Conservation (phyloP, 805 yeast species). For the Brettanomyces custersianus region DNA sequence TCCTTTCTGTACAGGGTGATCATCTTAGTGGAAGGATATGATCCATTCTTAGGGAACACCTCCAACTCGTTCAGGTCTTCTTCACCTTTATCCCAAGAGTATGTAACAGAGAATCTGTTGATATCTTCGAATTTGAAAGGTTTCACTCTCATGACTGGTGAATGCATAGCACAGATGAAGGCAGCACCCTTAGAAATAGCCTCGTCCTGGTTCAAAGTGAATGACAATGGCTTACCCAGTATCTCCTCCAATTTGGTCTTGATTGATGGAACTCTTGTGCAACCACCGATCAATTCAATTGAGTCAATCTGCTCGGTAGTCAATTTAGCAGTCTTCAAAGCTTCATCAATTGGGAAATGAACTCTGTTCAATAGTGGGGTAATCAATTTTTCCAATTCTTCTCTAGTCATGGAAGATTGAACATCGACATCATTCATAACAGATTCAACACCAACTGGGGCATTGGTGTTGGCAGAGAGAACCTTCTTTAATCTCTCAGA, state of each 20-base stretch:
- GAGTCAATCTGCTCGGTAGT: constrained; percentile 70
- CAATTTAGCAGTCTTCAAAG: constrained; percentile 73
- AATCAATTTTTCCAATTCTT: constrained; percentile 85
- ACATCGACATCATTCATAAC: constrained; percentile 97
- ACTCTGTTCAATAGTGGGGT: constrained; percentile 73
- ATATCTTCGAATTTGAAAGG: constrained; percentile 97
- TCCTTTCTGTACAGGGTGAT: constrained; percentile 88
- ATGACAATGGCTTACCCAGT: constrained; percentile 79
- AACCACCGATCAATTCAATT: constrained; percentile 95
- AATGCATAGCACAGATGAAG: constrained; percentile 96
- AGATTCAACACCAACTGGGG: constrained; percentile 92
- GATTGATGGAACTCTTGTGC: constrained; percentile 93
- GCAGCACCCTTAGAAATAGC: constrained; percentile 99
- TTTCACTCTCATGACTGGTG: constrained; percentile 97
- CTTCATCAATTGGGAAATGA: constrained; percentile 67
- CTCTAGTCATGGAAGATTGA: constrained; percentile 80
- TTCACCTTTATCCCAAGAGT: constrained; percentile 88
- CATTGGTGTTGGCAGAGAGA: constrained; percentile 87
- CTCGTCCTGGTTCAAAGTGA: constrained; percentile 98
- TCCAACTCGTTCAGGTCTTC: constrained; percentile 90
- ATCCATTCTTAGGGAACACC: constrained; percentile 92
- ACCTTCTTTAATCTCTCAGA: constrained; percentile 94
- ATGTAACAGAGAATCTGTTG: constrained; percentile 87
- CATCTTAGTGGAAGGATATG: constrained; percentile 91
- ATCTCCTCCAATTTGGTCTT: constrained; percentile 73